These are phyloP conservation scores for Sapria himalayana DNA, from an alignment of 345 rosid genomes.

Conservation along the genomic window DNA sequence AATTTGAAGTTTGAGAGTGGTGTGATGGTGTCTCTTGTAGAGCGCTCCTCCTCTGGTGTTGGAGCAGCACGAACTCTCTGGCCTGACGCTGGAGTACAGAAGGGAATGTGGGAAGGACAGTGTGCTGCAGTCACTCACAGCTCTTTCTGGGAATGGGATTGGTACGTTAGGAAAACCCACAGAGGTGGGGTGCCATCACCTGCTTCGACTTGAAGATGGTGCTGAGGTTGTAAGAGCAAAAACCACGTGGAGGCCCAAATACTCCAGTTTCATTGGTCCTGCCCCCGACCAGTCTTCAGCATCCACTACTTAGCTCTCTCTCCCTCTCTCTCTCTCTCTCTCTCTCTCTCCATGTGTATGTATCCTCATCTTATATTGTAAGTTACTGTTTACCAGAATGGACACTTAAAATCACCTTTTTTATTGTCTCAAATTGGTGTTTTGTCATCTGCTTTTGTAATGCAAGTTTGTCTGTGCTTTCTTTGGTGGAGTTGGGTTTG, in stretches of 20 bases:
- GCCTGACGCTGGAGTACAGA: constrained; percentile 73
- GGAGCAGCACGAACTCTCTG: constrained; percentile 65
- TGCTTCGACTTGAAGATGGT: constrained; percentile 73
- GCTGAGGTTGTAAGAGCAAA: constrained; percentile 81
- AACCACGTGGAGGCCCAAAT: constrained; percentile 75
- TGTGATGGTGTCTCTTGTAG: constrained; percentile 20
- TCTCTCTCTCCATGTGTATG: too few relatives aligned
- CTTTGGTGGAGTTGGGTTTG: too few relatives aligned
- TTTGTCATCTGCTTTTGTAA: too few relatives aligned
- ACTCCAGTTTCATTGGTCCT: constrained; percentile 14
- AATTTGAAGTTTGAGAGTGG: not conserved
- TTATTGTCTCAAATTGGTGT: too few relatives aligned
- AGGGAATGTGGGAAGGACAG: constrained; percentile 93
- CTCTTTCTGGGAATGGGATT: constrained; percentile 25
- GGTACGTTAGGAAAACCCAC: constrained; percentile 22
- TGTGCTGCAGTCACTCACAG: constrained; percentile 72
- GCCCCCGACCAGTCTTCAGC: too few relatives aligned
- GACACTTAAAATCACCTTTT: too few relatives aligned
- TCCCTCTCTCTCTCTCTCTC: too few relatives aligned
- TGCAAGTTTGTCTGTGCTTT: too few relatives aligned
- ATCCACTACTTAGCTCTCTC: too few relatives aligned
- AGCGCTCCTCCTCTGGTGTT: constrained; percentile 71
- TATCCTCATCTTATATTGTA: too few relatives aligned
- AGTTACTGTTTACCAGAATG: too few relatives aligned
- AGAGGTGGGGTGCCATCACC: constrained; percentile 67